These are phyloP conservation scores for Phytophthora hybrid DNA, from an alignment of 352 stramenopile genomes.

Conservation along the genomic window DNA sequence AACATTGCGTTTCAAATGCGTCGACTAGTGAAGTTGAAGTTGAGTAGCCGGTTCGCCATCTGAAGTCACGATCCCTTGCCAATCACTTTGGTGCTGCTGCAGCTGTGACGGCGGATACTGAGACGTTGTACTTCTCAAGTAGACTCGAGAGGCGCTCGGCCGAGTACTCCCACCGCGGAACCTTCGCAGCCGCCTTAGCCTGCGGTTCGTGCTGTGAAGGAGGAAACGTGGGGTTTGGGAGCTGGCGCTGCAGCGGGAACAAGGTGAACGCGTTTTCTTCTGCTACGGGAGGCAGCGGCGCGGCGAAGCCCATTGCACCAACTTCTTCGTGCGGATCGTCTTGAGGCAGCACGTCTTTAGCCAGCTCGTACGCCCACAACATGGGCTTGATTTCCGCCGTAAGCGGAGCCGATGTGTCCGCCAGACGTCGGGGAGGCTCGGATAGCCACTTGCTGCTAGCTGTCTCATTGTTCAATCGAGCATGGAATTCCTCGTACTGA, in stretches of 20 bases:
- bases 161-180: slow-evolving; percentile 58
- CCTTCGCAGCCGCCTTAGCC: slow-evolving; percentile 6
- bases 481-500: slow-evolving; percentile 37
- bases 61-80: slow-evolving; percentile 2
- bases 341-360: slow-evolving; percentile 43
- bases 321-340: slow-evolving; percentile 21
- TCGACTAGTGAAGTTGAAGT: slow-evolving; percentile 34
- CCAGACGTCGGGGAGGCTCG: background rate
- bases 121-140: slow-evolving; percentile 77
- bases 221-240: slow-evolving; percentile 35
- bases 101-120: slow-evolving; percentile 35
- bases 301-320: slow-evolving; percentile 11
- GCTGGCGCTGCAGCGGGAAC: slow-evolving; percentile 35
- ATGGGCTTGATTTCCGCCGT: slow-evolving; percentile 73
- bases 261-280: slow-evolving; percentile 37
- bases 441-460: background rate
- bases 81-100: slow-evolving; percentile 24
- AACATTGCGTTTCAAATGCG: slow-evolving; percentile 7
- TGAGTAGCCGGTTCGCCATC: slow-evolving; percentile 6
- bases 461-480: background rate
- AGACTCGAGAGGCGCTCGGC: slow-evolving; percentile 63
- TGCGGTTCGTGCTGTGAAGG: slow-evolving; percentile 12
- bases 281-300: slow-evolving; percentile 26
- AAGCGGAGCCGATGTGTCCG: slow-evolving; percentile 36
- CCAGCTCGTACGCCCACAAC: slow-evolving; percentile 62